Base-by-base conservation (phyloP, 2,329 filamentous ascomycete genomes). In the Trematosphaeria pertusa region DNA sequence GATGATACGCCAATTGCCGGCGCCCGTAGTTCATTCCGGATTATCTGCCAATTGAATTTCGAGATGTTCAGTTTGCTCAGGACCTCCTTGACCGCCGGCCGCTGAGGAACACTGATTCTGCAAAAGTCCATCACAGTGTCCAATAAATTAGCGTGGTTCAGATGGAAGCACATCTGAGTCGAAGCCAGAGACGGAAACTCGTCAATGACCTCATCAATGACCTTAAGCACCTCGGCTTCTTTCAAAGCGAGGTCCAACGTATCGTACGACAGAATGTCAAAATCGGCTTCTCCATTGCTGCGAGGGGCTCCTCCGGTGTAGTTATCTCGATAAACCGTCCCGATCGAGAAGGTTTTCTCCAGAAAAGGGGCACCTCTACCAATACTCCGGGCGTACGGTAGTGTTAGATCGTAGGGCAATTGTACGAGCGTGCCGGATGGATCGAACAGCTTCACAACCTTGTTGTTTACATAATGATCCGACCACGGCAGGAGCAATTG, bases 221-320 rank as follows among this genome's bases (percentile, higher is more conserved):
- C 92, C 62, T 97, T 97, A 58, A 99, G 83, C 0, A 91, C 87
- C 71, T 97, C 93, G 0, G 93, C 93, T 71, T 99, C 94, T 63
- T 96, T 95, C 45, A 97, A 72, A 1, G 91, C 87, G 35, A 96
- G 77, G 62, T 97, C 91, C 4, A 91, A 73, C 1, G 87, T 87
- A 58, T 92, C 87, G 34, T 84, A 82, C 0, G 91, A 93, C n/a
- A 96, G 82, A 49, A 99, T 91, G 72, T 99, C 94, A 69, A 97
- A 99, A 69, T 97, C 92, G 2, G 95, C 92, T 67, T 97, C 94
- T 8, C 89, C 88, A 67, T 90, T 88, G 62, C 87, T 88, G 46
- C 82, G 81, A 5, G 94, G 94, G 58, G 96, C 89, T 2, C 90
- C 89, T 6, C 90, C 91, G 44, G 86, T 86, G 37, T 85, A 79